These are phyloP conservation scores for Osmanthus fragrans DNA, from an alignment of 257 asterid genomes.

Conservation along the genomic window DNA sequence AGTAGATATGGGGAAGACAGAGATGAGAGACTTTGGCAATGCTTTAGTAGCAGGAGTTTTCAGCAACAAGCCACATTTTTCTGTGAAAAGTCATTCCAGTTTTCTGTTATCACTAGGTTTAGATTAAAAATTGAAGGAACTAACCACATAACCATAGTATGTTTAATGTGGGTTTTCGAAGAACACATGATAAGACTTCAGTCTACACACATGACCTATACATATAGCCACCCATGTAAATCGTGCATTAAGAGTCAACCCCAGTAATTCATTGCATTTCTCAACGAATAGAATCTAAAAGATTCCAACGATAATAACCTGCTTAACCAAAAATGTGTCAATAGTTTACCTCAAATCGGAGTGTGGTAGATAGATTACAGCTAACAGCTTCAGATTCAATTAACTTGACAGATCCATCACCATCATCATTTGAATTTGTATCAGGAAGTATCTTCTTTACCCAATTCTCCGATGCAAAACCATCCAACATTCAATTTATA, in stretches of 20 bases:
- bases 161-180: background rate
- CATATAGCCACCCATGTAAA: background rate
- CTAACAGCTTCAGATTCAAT: conserved; percentile 31
- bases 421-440: conserved; percentile 30
- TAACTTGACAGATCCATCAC: conserved; percentile 34
- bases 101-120: background rate
- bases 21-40: background rate
- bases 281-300: background rate
- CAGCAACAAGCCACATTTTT: background rate
- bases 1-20: background rate
- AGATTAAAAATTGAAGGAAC: background rate
- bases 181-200: background rate
- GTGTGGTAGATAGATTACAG: conserved; percentile 42
- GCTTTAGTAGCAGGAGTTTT: background rate
- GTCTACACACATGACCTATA: background rate
- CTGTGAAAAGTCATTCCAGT: background rate
- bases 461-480: conserved; percentile 30
- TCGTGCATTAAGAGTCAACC: background rate
- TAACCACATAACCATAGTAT: background rate
- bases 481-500: background rate
- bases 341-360: conserved; percentile 83
- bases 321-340: conserved; percentile 12
- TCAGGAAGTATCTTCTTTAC: conserved; percentile 18
- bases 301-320: background rate
- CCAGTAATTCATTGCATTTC: background rate